phyloP scores from a whole-genome alignment of 2,329 filamentous ascomycete species.

The Cladosporium sp. region DNA sequence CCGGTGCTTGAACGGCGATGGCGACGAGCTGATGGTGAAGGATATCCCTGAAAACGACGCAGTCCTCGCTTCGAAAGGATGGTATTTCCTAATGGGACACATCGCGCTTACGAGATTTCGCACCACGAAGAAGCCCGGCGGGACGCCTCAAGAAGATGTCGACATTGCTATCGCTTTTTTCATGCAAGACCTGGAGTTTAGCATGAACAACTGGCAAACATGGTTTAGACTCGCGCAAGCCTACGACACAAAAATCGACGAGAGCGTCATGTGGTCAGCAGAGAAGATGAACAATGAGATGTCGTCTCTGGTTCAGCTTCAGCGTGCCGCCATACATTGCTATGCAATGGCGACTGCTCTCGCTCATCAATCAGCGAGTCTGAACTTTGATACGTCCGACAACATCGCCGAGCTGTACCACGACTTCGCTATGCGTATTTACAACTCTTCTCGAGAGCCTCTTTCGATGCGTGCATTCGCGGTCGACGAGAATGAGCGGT shows the following conservation, averaged over 20 bases:
- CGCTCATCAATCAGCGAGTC: constrained; percentile 52
- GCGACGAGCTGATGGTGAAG: constrained; percentile 62
- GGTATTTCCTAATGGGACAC: constrained; percentile 88
- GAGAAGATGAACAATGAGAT: constrained; percentile 86
- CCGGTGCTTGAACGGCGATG: constrained; percentile 70
- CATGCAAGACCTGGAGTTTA: constrained; percentile 75
- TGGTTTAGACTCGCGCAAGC: constrained; percentile 86
- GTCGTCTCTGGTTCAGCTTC: constrained; percentile 64
- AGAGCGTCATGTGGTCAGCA: constrained; percentile 79
- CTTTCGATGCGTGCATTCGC: constrained; percentile 62
- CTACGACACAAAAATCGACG: constrained; percentile 81
- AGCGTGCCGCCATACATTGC: constrained; percentile 77
- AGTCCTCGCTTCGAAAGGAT: constrained; percentile 69
- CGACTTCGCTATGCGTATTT: constrained; percentile 63
- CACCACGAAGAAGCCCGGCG: constrained; percentile 63
- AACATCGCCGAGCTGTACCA: constrained; percentile 60
- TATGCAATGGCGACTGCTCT: constrained; percentile 61
- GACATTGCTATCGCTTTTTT: constrained; percentile 76
- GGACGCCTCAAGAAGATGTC: constrained; percentile 75
- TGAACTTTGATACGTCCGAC: constrained; percentile 46
- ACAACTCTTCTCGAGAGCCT: constrained; percentile 62
- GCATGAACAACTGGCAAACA: constrained; percentile 75
- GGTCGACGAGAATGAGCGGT: constrained; percentile 55
- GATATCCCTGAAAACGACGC: constrained; percentile 60
- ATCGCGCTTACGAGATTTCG: constrained; percentile 83